Conservation (phyloP, 129 eudicot species). For the Flaveria ramosissima region DNA sequence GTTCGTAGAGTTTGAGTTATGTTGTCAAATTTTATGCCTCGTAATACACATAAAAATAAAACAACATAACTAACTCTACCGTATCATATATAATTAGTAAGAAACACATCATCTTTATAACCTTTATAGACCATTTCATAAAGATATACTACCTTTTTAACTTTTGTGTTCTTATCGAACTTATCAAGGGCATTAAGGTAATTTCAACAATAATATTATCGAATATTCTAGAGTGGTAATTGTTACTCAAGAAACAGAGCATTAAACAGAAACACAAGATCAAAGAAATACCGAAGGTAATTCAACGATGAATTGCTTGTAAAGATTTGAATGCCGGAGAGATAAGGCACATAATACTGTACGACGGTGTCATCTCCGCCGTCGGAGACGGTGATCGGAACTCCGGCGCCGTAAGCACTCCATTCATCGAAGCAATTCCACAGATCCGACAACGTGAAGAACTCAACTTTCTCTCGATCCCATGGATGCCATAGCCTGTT, state of each 20-base stretch:
- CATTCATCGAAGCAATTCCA: constrained; percentile 94
- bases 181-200: no score
- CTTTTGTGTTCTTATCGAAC: background rate
- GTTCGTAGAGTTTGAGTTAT: background rate
- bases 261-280: background rate
- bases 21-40: background rate
- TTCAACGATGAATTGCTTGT: constrained; percentile 68
- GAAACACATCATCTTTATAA: no score
- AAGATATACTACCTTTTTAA: background rate
- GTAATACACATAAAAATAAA: no score
- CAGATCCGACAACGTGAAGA: constrained; percentile 63
- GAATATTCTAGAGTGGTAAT: no score
- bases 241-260: background rate
- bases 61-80: no score
- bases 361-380: constrained; percentile 62
- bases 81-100: no score
- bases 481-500: constrained; percentile 89
- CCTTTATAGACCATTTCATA: background rate
- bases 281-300: constrained; percentile 49
- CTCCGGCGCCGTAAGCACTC: constrained; percentile 98
- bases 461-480: constrained; percentile 77
- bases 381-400: constrained; percentile 51
- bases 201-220: no score
- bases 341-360: constrained; percentile 91
- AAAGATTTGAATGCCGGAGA: constrained; percentile 84